A percentile compares a stretch with the other conserved stretches of the same genome.
Evolutionary conservation across 345 rosid genomes (phyloP).

Genomic region (Ceriops tagal): DNA sequence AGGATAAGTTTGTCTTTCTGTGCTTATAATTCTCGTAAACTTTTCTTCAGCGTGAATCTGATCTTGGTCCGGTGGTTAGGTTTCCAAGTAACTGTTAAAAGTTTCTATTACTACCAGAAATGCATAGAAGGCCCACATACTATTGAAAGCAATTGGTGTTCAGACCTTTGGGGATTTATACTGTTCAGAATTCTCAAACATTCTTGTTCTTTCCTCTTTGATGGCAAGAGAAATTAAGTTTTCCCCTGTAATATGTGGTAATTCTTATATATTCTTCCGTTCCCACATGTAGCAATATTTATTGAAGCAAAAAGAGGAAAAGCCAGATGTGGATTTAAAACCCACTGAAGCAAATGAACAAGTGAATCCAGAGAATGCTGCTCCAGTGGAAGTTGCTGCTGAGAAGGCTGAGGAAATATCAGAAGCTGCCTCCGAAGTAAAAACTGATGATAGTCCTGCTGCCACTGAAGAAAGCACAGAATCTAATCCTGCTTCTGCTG

Average conservation of each 20-base stretch:
- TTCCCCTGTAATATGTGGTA: neutral
- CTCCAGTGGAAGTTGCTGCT: conserved; percentile 38
- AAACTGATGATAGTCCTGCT: conserved; percentile 21
- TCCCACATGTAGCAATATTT: conserved; percentile 56
- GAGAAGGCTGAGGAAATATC: conserved; percentile 48
- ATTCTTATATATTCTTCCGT: neutral
- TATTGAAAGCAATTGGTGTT: too few species aligned
- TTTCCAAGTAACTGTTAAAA: too few species aligned
- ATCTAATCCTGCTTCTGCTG: conserved; percentile 8
- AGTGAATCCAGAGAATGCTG: conserved; percentile 38
- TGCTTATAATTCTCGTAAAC: too few species aligned
- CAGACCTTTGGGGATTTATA: too few species aligned
- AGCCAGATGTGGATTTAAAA: conserved; percentile 37
- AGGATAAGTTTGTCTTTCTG: too few species aligned
- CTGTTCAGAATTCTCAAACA: neutral
- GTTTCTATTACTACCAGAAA: too few species aligned
- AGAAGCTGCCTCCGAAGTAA: conserved; percentile 36
- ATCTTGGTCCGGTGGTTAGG: too few species aligned
- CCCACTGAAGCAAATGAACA: conserved; percentile 52
- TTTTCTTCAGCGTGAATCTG: too few species aligned
- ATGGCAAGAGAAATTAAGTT: conserved; percentile 8
- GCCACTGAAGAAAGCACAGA: conserved; percentile 38
- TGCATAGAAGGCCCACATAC: too few species aligned
- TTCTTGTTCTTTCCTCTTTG: neutral
- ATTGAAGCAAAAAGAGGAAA: conserved; percentile 61